phyloP scores from a whole-genome alignment of 2,329 filamentous ascomycete genomes.

The Mollisiaceae sp. region DNA sequence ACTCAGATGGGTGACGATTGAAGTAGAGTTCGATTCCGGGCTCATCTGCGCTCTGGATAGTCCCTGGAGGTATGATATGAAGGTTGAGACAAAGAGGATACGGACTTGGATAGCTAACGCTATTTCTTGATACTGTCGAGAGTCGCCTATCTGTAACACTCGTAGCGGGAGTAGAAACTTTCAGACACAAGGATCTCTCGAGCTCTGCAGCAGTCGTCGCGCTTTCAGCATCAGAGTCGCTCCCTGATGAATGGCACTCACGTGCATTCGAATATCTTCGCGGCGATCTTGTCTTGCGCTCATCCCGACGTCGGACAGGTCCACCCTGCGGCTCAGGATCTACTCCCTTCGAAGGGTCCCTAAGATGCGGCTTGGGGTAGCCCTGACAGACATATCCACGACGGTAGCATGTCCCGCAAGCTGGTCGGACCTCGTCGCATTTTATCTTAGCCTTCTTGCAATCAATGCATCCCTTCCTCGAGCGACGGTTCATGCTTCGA shows the following conservation, averaged over 20 bases:
- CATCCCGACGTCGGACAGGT: neutral
- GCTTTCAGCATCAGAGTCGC: neutral
- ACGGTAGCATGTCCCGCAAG: slow-evolving; percentile 44
- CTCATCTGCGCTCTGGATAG: slow-evolving; percentile 38
- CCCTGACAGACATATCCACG: slow-evolving; percentile 42
- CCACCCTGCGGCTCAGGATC: neutral
- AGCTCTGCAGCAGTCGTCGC: neutral
- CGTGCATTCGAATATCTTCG: slow-evolving; percentile 3
- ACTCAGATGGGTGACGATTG: slow-evolving; percentile 40
- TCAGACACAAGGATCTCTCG: neutral
- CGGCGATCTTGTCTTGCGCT: neutral
- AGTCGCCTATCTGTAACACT: neutral
- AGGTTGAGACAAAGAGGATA: slow-evolving; percentile 19
- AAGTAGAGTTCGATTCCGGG: slow-evolving; percentile 42
- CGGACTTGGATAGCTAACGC: slow-evolving; percentile 3
- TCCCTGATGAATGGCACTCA: neutral
- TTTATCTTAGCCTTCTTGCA: slow-evolving; percentile 72
- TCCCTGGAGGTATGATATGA: slow-evolving; percentile 37
- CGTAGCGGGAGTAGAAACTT: neutral
- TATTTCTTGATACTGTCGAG: slow-evolving; percentile 2
- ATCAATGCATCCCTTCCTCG: slow-evolving; percentile 59
- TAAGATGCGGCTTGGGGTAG: slow-evolving; percentile 27
- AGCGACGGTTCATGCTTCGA: slow-evolving; percentile 23
- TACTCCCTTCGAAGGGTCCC: neutral
- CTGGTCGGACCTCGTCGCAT: slow-evolving; percentile 58